Percentiles rank a stretch among this genome's conserved stretches.
Evolutionary conservation across 2,329 filamentous ascomycete genomes (phyloP).

Genomic region (Ceratocystis huliohia): DNA sequence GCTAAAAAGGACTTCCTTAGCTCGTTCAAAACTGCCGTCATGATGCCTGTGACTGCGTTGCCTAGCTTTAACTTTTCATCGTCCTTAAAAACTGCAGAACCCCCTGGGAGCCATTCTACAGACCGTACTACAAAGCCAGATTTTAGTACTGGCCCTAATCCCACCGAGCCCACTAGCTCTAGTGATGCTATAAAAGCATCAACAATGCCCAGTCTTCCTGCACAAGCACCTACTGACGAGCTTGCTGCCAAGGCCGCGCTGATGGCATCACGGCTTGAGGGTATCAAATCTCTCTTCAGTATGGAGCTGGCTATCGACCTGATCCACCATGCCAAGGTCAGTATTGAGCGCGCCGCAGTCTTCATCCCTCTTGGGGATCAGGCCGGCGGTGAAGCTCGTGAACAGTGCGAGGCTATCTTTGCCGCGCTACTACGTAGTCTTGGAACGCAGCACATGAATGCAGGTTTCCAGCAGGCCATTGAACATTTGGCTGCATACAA

Average conservation of each 20-base stretch:
- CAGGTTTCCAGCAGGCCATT: constrained; percentile 89
- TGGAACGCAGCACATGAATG: constrained; percentile 73
- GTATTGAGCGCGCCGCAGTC: constrained; percentile 69
- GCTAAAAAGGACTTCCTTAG: constrained; percentile 94
- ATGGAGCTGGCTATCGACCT: constrained; percentile 87
- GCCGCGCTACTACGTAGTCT: constrained; percentile 71
- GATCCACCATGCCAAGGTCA: constrained; percentile 77
- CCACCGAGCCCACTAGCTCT: neutral
- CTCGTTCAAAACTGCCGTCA: constrained; percentile 96
- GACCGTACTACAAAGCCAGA: neutral
- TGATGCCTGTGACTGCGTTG: constrained; percentile 93
- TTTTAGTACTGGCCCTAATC: neutral
- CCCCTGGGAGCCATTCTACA: neutral
- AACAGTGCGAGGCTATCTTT: constrained; percentile 85
- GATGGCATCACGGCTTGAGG: constrained; percentile 88
- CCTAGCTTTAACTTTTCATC: constrained; percentile 38
- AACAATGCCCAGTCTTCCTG: constrained; percentile 27
- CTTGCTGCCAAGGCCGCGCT: constrained; percentile 94
- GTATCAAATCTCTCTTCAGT: constrained; percentile 88
- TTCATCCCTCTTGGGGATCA: constrained; percentile 73
- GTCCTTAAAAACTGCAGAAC: constrained; percentile 4
- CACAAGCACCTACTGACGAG: constrained; percentile 73
- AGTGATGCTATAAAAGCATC: neutral
- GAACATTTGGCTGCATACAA: constrained; percentile 84
- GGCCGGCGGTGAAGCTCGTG: constrained; percentile 66